These are phyloP conservation scores for Fraxinus cuspidata DNA, from an alignment of 257 asterid genomes.

Conservation along the genomic window DNA sequence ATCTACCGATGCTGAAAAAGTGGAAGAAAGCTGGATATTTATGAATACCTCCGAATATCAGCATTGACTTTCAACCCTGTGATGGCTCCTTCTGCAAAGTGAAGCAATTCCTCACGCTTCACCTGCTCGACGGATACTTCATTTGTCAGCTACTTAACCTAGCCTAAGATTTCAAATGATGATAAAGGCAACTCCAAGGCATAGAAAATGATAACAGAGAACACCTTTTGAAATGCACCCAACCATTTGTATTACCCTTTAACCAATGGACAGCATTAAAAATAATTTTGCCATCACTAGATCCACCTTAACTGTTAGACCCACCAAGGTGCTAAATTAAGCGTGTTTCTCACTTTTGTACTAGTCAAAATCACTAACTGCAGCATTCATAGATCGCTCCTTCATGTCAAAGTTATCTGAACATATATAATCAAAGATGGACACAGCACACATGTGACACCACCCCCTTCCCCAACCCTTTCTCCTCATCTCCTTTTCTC, in stretches of 20 bases:
- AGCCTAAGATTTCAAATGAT: conserved; percentile 24
- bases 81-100: conserved; percentile 93
- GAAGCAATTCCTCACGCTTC: conserved; percentile 94
- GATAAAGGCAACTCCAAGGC: conserved; percentile 11
- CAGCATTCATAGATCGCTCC: not conserved
- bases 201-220: not conserved
- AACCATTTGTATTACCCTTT: not conserved
- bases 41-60: conserved; percentile 66
- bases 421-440: not conserved
- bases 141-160: conserved; percentile 28
- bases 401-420: not conserved
- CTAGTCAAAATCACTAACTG: not conserved
- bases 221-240: not conserved
- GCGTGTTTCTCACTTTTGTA: not conserved
- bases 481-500: not conserved
- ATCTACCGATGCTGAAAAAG: conserved; percentile 11
- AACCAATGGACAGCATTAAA: not conserved
- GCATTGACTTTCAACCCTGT: conserved; percentile 93
- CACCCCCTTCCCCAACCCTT: not conserved
- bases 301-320: not conserved
- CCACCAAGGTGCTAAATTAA: not conserved
- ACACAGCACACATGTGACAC: not conserved
- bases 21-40: conserved; percentile 19
- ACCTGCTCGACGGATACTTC: conserved; percentile 51
- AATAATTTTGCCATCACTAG: not conserved